These are phyloP conservation scores for Chlorociboria aeruginascens DNA, from an alignment of 495 filamentous ascomycete genomes.

Conservation along the genomic window DNA sequence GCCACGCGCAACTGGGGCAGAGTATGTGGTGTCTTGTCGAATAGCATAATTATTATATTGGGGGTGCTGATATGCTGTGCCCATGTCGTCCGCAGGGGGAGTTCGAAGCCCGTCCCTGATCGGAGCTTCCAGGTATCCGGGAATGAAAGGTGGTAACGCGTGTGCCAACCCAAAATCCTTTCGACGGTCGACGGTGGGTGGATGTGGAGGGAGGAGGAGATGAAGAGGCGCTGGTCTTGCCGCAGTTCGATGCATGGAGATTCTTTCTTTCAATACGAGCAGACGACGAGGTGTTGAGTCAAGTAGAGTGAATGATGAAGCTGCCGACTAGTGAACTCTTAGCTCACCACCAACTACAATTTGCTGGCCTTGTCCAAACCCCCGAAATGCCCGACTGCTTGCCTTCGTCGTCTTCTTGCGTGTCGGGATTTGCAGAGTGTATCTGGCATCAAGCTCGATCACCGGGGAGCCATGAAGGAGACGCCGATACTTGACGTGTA, in stretches of 20 bases:
- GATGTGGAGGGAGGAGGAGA: slow-evolving; percentile 11
- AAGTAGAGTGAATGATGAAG: not conserved
- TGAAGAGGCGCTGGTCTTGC: slow-evolving; percentile 18
- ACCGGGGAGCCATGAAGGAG: slow-evolving; percentile 13
- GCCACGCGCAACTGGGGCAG: slow-evolving; percentile 20
- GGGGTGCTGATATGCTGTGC: slow-evolving; percentile 34
- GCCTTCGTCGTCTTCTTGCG: not conserved
- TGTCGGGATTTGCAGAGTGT: slow-evolving; percentile 18
- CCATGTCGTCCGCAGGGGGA: slow-evolving; percentile 35
- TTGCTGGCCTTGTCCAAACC: no score
- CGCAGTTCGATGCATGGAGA: slow-evolving; percentile 20
- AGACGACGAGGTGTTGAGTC: not conserved
- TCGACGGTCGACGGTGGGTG: slow-evolving; percentile 9
- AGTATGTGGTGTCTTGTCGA: slow-evolving; percentile 23
- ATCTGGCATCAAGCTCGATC: slow-evolving; percentile 23
- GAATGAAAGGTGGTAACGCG: slow-evolving; percentile 1
- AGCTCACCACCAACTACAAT: no score
- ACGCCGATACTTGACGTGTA: slow-evolving; percentile 15
- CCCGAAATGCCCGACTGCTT: not conserved
- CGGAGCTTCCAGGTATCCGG: slow-evolving; percentile 15
- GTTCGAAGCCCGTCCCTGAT: slow-evolving; percentile 31
- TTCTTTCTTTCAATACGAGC: not conserved
- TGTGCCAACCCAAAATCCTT: slow-evolving; percentile 5
- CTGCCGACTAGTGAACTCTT: no score
- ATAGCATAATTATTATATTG: slow-evolving; percentile 26